Percentiles rank a stretch among this genome's conserved stretches.
Conservation (phyloP, 1,139 yeast species). For the Barnettozyma hawaiiensis region DNA sequence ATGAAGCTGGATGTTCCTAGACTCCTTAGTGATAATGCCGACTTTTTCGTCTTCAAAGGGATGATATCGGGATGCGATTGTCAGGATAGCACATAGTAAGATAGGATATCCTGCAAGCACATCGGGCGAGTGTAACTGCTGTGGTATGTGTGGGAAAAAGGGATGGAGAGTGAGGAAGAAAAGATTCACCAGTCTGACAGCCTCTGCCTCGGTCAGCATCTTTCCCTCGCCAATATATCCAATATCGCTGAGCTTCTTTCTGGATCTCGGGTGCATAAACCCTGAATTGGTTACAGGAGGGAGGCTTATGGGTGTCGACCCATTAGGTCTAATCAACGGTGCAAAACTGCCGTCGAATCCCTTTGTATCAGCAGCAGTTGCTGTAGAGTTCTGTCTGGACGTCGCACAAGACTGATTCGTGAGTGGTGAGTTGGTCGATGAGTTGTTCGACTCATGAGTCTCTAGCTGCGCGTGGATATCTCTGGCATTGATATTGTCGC, state of each 20-base stretch:
- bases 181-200: conserved; percentile 52
- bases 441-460: conserved; percentile 11
- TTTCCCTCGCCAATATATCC: conserved; percentile 56
- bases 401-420: not conserved
- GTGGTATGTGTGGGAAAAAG: conserved; percentile 81
- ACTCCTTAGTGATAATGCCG: conserved; percentile 21
- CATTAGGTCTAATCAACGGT: conserved; percentile 22
- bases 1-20: conserved; percentile 57
- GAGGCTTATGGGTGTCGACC: conserved; percentile 26
- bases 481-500: conserved; percentile 63
- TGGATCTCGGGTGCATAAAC: conserved; percentile 49
- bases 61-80: conserved; percentile 75
- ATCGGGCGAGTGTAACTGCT: conserved; percentile 60
- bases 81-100: conserved; percentile 69
- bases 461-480: conserved; percentile 42
- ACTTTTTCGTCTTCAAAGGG: conserved; percentile 42
- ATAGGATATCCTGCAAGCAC: conserved; percentile 75
- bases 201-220: conserved; percentile 64
- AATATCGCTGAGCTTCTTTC: conserved; percentile 48
- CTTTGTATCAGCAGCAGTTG: not conserved
- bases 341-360: conserved; percentile 13
- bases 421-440: conserved; percentile 10
- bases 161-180: conserved; percentile 84
- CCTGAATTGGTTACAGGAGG: conserved; percentile 46
- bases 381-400: conserved; percentile 5